Conservation (phyloP, 345 rosid species). For the Dovyalis caffra region DNA sequence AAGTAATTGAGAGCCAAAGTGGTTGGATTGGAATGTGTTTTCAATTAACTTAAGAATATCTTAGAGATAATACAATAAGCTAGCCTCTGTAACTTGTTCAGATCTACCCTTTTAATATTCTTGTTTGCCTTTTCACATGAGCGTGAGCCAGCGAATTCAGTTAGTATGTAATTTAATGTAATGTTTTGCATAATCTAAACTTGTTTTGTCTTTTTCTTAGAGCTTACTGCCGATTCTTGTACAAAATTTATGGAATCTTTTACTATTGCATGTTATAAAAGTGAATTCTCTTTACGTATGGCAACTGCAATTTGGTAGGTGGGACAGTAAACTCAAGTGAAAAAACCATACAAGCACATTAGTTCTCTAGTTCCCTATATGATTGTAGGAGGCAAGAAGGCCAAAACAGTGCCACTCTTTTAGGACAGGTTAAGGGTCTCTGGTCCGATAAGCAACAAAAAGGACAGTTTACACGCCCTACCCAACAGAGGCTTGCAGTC, state of each 20-base stretch:
- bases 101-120: not conserved
- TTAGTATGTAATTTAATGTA: too few relatives aligned
- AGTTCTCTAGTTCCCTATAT: too few relatives aligned
- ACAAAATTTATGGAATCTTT: not conserved
- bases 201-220: not conserved
- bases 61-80: not conserved
- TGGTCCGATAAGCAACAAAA: slow-evolving; percentile 19
- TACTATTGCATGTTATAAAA: not conserved
- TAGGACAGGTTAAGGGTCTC: slow-evolving; percentile 14
- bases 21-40: not conserved
- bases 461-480: slow-evolving; percentile 28
- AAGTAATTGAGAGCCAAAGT: not conserved
- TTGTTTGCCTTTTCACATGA: not conserved
- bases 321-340: too few relatives aligned
- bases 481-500: not conserved
- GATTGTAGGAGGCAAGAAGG: not conserved
- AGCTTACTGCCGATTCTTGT: not conserved
- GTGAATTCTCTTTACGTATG: not conserved
- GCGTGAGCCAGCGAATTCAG: not conserved
- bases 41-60: not conserved
- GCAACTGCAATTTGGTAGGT: not conserved
- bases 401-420: not conserved
- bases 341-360: too few relatives aligned
- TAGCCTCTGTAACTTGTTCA: not conserved
- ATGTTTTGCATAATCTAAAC: not conserved